Base-by-base conservation (phyloP, 2,329 filamentous ascomycete species). In the Chaetomium globosum region DNA sequence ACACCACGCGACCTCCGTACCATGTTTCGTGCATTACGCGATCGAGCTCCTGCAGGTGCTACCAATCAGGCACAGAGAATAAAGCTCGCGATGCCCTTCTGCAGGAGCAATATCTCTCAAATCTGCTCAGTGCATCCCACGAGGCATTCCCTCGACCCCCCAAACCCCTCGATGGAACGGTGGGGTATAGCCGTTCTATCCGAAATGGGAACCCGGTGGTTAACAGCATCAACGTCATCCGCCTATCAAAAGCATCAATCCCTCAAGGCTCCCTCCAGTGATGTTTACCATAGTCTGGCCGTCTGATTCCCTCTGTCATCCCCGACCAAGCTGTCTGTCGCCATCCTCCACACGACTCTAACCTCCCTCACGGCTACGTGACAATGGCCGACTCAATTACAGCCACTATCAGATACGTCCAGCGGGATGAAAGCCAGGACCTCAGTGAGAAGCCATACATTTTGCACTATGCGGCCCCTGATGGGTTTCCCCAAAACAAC, bases 401-500 rank as follows among this genome's bases (percentile, higher is more conserved):
- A 23, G 52, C 19, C 52, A 55, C 52, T 31, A 55, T 55, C 52
- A 33, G 52, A 55, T 55, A 55, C 31, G 52, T 55, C 52, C 52
- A 55, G 52, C 52, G 52, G 30, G 52, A 55, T 31, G 52, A 55
- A 12, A 55, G 30, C 52, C 33, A 36, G 4, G 52, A 55, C 19
- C 3, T 36, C 31, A 36, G 52, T 13, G 31, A 55, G 52, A 55
- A 55, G 26, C 52, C 52, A 7, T 55, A 55, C 19, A 55, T 55
- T n/a, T 6, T 55, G 30, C 52, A 55, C n/a, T 55, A 55, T 9
- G 30, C 52, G n/a, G 52, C 52, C 16, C 52, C 52, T 1, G 30
- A 55, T 55, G 52, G 52, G 30, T 55, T 55, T 31, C 52, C 52
- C 7, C 52, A 55, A 9, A 55, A 55, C 52, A 55, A 55, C 52